These are phyloP conservation scores for Barnettozyma vustinii DNA, from an alignment of 805 yeast genomes.

Conservation along the genomic window DNA sequence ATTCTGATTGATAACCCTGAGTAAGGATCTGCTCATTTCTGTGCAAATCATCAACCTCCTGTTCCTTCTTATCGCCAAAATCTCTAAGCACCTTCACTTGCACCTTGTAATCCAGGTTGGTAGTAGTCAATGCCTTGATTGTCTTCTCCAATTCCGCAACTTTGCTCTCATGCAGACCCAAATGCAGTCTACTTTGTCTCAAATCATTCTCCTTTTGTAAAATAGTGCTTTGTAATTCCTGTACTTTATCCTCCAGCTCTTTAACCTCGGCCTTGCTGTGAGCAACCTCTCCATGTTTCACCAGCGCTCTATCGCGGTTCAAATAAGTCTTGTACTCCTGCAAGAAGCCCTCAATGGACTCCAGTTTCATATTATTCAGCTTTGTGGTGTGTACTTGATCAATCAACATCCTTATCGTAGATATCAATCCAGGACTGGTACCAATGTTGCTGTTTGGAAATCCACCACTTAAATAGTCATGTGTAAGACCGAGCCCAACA, in stretches of 20 bases:
- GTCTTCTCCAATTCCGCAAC: not conserved
- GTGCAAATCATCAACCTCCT: not conserved
- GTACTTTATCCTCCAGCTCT: not conserved
- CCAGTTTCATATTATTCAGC: slow-evolving; percentile 51
- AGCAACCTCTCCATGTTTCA: not conserved
- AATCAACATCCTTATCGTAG: slow-evolving; percentile 48
- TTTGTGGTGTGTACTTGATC: slow-evolving; percentile 52
- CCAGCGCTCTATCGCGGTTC: slow-evolving; percentile 5
- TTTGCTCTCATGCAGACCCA: not conserved
- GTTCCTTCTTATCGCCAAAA: not conserved
- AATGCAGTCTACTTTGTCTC: not conserved
- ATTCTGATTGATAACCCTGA: not conserved
- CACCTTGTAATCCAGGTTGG: not conserved
- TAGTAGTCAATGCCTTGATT: not conserved
- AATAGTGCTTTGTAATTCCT: not conserved
- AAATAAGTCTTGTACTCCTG: slow-evolving; percentile 36
- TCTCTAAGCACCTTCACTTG: not conserved
- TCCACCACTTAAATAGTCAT: slow-evolving; percentile 47
- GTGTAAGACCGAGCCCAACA: slow-evolving; percentile 41
- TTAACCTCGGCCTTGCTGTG: slow-evolving; percentile 1
- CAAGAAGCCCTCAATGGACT: slow-evolving; percentile 50
- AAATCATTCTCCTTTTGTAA: slow-evolving; percentile 3
- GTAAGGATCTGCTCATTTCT: not conserved
- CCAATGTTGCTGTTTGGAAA: slow-evolving; percentile 56
- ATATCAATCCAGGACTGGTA: slow-evolving; percentile 48